phyloP scores from a whole-genome alignment of 345 rosid genomes.

The Clausena lansium region DNA sequence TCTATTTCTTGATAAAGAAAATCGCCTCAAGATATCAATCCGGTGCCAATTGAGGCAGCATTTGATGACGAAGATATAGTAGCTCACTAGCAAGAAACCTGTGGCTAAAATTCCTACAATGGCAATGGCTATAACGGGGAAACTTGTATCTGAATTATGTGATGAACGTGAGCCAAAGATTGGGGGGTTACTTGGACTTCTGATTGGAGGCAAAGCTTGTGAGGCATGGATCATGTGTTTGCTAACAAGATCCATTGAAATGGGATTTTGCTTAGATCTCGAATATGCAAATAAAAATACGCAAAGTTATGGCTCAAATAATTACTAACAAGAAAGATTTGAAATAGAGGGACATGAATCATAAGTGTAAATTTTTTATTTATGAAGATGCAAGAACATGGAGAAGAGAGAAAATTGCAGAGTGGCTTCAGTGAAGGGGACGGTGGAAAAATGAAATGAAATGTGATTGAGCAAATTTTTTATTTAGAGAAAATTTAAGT shows the following conservation, averaged over 20 bases:
- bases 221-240: conserved; percentile 24
- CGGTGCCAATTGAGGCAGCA: conserved; percentile 89
- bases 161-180: conserved; percentile 22
- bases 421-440: conserved; percentile 6
- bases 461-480: not conserved
- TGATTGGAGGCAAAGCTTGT: conserved; percentile 33
- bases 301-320: conserved; percentile 2
- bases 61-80: conserved; percentile 79
- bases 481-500: not conserved
- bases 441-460: conserved; percentile 16
- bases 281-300: conserved; percentile 6
- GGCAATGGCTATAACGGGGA: conserved; percentile 77
- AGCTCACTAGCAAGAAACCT: conserved; percentile 78
- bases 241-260: conserved; percentile 48
- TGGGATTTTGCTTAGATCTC: conserved; percentile 10
- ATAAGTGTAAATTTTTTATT: not conserved
- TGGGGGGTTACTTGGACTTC: conserved; percentile 28
- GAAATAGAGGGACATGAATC: conserved; percentile 2
- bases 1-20: conserved; percentile 55
- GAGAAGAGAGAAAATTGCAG: conserved; percentile 27
- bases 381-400: conserved; percentile 23
- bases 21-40: conserved; percentile 53
- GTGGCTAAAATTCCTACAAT: conserved; percentile 83
- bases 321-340: not conserved
- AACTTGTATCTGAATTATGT: conserved; percentile 38